Percentiles rank a stretch among this genome's conserved stretches.
Conservation (phyloP, 2,329 filamentous ascomycete genomes). For the Dactylella cylindrospora region DNA sequence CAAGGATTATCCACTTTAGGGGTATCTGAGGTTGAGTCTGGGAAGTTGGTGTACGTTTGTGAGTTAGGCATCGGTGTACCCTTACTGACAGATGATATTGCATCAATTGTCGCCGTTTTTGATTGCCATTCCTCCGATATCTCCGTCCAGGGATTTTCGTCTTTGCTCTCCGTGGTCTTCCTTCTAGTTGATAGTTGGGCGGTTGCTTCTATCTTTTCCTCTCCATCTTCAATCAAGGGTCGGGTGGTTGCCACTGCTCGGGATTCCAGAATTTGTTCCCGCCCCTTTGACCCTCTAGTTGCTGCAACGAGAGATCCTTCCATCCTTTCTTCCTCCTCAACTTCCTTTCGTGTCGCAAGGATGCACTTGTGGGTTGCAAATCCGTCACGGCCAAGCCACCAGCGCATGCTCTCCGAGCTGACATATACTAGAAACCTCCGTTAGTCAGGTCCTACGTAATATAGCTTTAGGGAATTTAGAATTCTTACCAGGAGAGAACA, state of each 20-base stretch:
- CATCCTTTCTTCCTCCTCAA: constrained; percentile 60
- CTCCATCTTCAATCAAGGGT: constrained; percentile 24
- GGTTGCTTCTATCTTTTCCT: constrained; percentile 44
- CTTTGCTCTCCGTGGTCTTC: constrained; percentile 13
- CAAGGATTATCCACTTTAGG: not conserved
- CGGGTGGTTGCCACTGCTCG: constrained; percentile 29
- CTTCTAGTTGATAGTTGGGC: constrained; percentile 5
- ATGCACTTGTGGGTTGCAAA: constrained; percentile 87
- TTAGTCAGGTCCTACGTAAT: not conserved
- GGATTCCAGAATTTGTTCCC: constrained; percentile 34
- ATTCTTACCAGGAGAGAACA: constrained; percentile 69
- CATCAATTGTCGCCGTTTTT: constrained; percentile 3
- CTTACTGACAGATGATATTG: not conserved
- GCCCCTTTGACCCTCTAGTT: constrained; percentile 47
- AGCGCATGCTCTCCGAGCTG: constrained; percentile 84
- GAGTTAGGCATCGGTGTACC: not conserved
- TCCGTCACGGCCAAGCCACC: constrained; percentile 89
- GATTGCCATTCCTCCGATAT: constrained; percentile 17
- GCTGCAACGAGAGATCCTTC: constrained; percentile 50
- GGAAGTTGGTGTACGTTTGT: not conserved
- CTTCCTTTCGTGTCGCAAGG: constrained; percentile 72
- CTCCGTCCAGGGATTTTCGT: too few species aligned
- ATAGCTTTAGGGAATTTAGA: not conserved
- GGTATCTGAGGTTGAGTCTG: not conserved
- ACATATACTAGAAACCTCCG: constrained; percentile 66